Base-by-base conservation (phyloP, 371 early-diverging fungal genomes). In the Zopfochytrium polystomum region DNA sequence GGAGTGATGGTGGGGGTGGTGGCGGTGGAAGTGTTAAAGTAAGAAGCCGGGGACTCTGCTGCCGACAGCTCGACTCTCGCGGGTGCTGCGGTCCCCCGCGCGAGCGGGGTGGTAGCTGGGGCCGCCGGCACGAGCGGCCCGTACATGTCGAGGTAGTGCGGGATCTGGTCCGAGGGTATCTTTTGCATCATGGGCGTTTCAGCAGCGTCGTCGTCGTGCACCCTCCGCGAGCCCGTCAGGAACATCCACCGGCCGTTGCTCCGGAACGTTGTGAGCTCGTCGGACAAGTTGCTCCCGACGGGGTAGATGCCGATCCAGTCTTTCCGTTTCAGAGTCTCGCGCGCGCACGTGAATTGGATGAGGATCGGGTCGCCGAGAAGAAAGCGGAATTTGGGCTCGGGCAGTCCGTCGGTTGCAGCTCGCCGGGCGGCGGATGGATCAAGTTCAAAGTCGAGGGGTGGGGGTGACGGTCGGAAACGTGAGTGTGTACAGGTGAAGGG, bases 281-380 rank as follows among this genome's bases (percentile, higher is more conserved):
- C 66, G 32, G 82, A 79, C 38, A 84, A 78, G 72, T 93, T 93
- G 23, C 84, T 79, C 0, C 79, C 81, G 0, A 90, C 83, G 33
- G 82, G 81, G 73, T 93, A 96, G 2, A 95, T 74, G 30, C 95
- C 97, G 62, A 96, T 87, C 96, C 97, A 95, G 73, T 95, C 95
- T 50, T 81, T 77, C n/a, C 78, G 59, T 56, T 43, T 88, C 78
- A 67, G 85, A 85, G 56, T 82, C 32, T 81, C 58, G 68, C 74
- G 20, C 85, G 67, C 90, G 1, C 89, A 92, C 2, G 82, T 80
- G 87, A 92, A 93, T 7, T 66, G 58, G 1, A 91, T 74, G 0
- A 60, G 66, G 44, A 93, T 86, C 11, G 85, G 80, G 59, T 87
- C 82, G 9, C 93, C 95, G 25, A 92, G 77, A 11, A 45, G 49